phyloP scores from a whole-genome alignment of 805 yeast species.

The Cyberlindnera mississippiensis region DNA sequence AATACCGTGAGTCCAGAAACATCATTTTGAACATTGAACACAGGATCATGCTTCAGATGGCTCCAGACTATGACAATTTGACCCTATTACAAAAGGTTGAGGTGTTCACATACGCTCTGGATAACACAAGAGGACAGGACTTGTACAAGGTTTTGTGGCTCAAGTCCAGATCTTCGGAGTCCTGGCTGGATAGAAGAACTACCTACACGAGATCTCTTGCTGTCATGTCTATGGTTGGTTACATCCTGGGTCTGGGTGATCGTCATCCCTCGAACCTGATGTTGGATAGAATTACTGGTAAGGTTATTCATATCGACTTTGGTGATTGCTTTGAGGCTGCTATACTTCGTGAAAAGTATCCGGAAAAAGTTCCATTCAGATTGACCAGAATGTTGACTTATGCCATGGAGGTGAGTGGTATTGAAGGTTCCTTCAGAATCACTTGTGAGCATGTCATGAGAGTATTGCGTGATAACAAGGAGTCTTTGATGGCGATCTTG shows the following conservation, averaged over 20 bases:
- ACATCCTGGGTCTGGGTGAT: conserved; percentile 94
- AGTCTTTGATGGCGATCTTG: conserved; percentile 93
- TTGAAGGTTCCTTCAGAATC: conserved; percentile 94
- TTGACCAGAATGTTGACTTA: conserved; percentile 94
- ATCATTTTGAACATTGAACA: conserved; percentile 89
- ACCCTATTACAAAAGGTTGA: conserved; percentile 91
- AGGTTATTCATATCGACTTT: conserved; percentile 94
- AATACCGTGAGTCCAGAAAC: conserved; percentile 88
- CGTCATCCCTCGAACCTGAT: conserved; percentile 96
- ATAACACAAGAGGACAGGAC: conserved; percentile 95
- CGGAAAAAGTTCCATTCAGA: conserved; percentile 97
- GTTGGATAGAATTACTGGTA: conserved; percentile 93
- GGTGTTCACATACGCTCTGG: conserved; percentile 92
- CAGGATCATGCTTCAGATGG: conserved; percentile 95
- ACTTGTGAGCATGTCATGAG: conserved; percentile 98
- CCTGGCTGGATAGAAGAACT: conserved; percentile 96
- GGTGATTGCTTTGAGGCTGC: conserved; percentile 99
- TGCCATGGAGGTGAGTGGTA: conserved; percentile 99
- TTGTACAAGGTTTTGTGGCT: conserved; percentile 94
- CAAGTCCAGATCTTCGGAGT: conserved; percentile 91
- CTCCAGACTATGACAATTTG: conserved; percentile 87
- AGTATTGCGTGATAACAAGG: conserved; percentile 88
- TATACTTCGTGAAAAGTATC: conserved; percentile 90
- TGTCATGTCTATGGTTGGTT: conserved; percentile 98
- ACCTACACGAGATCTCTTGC: conserved; percentile 95